Evolutionary conservation across 495 filamentous ascomycete species (phyloP).

Genomic region (Penicillium pancosmium): DNA sequence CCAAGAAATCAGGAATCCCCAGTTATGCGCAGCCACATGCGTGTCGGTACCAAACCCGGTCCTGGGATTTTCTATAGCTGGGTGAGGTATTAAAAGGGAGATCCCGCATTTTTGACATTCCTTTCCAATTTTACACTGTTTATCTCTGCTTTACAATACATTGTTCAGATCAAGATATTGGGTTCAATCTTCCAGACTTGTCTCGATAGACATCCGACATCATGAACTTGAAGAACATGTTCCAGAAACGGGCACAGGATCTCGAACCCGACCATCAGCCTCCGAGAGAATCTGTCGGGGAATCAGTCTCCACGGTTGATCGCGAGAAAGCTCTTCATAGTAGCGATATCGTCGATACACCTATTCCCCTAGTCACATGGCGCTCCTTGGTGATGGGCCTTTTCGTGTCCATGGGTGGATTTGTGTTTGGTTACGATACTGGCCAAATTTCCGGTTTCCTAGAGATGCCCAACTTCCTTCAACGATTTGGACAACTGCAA

Average conservation of each 20-base stretch:
- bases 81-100: neutral
- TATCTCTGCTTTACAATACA: neutral
- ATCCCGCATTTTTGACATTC: neutral
- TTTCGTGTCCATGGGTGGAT: conserved; percentile 66
- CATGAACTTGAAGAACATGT: conserved; percentile 23
- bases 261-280: conserved; percentile 6
- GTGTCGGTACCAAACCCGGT: conserved; percentile 1
- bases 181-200: neutral
- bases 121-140: neutral
- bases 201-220: conserved; percentile 6
- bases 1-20: conserved; percentile 1
- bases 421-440: conserved; percentile 53
- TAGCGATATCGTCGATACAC: conserved; percentile 31
- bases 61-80: neutral
- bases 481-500: conserved; percentile 37
- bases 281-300: conserved; percentile 14
- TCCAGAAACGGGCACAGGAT: conserved; percentile 23
- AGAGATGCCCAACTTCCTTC: conserved; percentile 53
- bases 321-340: conserved; percentile 22
- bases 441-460: conserved; percentile 58
- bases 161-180: neutral
- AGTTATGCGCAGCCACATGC: conserved; percentile 6
- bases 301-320: conserved; percentile 25
- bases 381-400: conserved; percentile 49
- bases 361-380: conserved; percentile 40